Evolutionary conservation across 116 monocot genomes (phyloP).

Genomic region (Iris pallida): DNA sequence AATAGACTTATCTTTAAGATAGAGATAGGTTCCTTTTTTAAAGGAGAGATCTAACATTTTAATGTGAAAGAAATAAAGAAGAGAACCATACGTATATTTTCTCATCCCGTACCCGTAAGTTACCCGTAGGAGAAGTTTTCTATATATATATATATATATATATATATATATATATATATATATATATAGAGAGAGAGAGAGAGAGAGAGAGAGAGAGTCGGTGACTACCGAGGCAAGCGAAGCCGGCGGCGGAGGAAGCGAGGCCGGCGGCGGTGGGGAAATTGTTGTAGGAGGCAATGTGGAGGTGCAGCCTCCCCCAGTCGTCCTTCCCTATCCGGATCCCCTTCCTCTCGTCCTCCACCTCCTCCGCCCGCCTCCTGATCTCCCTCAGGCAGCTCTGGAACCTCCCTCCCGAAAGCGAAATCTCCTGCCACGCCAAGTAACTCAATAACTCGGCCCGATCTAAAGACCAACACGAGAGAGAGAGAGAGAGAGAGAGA

Average conservation of each 20-base stretch:
- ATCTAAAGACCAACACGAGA: no score
- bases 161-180: no score
- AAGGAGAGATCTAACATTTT: no score
- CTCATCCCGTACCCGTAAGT: no score
- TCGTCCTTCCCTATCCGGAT: conserved; percentile 61
- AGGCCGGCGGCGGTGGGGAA: conserved; percentile 93
- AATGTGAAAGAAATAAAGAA: no score
- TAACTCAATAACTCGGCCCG: not conserved
- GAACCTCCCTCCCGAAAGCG: conserved; percentile 69
- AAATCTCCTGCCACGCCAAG: conserved; percentile 64
- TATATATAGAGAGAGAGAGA: no score
- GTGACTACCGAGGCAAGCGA: conserved; percentile 75
- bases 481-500: not conserved
- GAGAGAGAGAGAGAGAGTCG: no score
- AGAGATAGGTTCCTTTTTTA: no score
- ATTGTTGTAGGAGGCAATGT: conserved; percentile 89
- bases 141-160: no score
- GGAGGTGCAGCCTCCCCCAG: conserved; percentile 69
- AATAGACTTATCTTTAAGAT: no score
- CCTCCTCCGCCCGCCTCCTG: conserved; percentile 53
- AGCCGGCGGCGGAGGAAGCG: conserved; percentile 95
- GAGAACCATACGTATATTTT: no score
- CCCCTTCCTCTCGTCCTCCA: conserved; percentile 75
- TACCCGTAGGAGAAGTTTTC: no score
- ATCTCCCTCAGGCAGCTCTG: conserved; percentile 92